These are phyloP conservation scores for Phenoliferia sp. DNA, from an alignment of 1,284 basidiomycete genomes.

Conservation along the genomic window DNA sequence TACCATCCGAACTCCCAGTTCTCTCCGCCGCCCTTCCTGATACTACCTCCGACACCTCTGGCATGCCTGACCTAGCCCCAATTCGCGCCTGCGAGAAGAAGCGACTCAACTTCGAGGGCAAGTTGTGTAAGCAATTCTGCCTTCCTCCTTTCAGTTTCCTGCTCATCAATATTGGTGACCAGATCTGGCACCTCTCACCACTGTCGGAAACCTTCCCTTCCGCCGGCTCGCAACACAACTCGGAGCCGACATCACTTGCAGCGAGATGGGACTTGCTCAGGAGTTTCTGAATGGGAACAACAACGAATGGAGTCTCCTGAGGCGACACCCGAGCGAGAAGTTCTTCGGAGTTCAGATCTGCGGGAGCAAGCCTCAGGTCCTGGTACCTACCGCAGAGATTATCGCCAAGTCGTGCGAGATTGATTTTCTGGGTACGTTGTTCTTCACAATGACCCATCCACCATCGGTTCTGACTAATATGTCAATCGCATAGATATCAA, in stretches of 20 bases:
- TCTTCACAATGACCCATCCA: too few species aligned
- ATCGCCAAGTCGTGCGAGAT: conserved; percentile 60
- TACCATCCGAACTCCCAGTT: background rate
- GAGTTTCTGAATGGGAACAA: conserved; percentile 69
- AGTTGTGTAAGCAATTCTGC: conserved; percentile 52
- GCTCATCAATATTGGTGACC: background rate
- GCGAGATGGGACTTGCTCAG: conserved; percentile 62
- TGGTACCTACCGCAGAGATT: conserved; percentile 80
- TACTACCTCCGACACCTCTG: conserved; percentile 16
- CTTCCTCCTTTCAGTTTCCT: background rate
- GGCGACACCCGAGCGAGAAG: conserved; percentile 68
- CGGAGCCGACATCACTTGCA: conserved; percentile 91
- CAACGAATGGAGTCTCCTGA: conserved; percentile 72
- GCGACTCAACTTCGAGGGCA: conserved; percentile 76
- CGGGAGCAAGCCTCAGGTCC: conserved; percentile 66
- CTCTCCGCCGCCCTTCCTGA: too few species aligned
- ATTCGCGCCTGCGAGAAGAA: conserved; percentile 77
- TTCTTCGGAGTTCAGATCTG: conserved; percentile 83
- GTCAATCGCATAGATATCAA: conserved; percentile 91
- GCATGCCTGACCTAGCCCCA: conserved; percentile 48
- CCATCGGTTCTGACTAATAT: too few species aligned
- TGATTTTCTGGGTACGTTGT: conserved; percentile 34
- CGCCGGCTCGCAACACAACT: conserved; percentile 78
- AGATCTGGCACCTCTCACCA: conserved; percentile 80
- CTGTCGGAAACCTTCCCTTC: conserved; percentile 94